A percentile compares a stretch with the other conserved stretches of the same genome.
These are phyloP conservation scores for Acanthochlamys bracteata DNA, from an alignment of 106 monocot species.

Conservation along the genomic window DNA sequence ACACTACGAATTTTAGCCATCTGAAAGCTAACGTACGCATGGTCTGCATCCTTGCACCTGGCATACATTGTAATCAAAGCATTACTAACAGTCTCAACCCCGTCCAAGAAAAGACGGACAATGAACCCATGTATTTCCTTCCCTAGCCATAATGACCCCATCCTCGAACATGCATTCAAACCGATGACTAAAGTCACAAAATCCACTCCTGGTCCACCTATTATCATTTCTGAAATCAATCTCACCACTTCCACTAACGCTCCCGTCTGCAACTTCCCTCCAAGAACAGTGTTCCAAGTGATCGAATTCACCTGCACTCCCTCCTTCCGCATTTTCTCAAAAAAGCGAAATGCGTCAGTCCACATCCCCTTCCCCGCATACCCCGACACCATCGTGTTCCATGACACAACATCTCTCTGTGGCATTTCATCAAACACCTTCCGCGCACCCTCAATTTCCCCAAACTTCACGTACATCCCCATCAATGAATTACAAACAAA, in stretches of 20 bases:
- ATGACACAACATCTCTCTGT: constrained; percentile 49
- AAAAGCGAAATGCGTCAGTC: constrained; percentile 38
- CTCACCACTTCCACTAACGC: constrained; percentile 17
- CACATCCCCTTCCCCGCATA: constrained; percentile 34
- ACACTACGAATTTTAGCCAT: constrained; percentile 10
- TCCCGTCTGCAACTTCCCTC: constrained; percentile 26
- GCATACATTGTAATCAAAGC: constrained; percentile 59
- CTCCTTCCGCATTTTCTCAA: constrained; percentile 21
- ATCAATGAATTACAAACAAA: constrained; percentile 52
- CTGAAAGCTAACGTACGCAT: constrained; percentile 25
- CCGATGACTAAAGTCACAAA: constrained; percentile 33
- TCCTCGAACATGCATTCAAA: constrained; percentile 30
- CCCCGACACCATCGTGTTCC: constrained; percentile 47
- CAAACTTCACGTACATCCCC: constrained; percentile 54
- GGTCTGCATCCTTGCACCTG: constrained; percentile 17
- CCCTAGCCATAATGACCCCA: constrained; percentile 24
- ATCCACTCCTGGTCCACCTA: constrained; percentile 12
- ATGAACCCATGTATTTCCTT: constrained; percentile 42
- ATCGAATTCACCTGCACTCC: constrained; percentile 23
- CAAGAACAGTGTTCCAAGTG: constrained; percentile 33
- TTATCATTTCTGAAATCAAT: constrained; percentile 38
- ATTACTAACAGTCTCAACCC: constrained; percentile 25
- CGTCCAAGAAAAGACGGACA: constrained; percentile 14
- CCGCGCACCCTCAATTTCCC: constrained; percentile 31
- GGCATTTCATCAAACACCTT: too few species aligned